These are phyloP conservation scores for Blastobotrys muscicola DNA, from an alignment of 805 yeast species.

Conservation along the genomic window DNA sequence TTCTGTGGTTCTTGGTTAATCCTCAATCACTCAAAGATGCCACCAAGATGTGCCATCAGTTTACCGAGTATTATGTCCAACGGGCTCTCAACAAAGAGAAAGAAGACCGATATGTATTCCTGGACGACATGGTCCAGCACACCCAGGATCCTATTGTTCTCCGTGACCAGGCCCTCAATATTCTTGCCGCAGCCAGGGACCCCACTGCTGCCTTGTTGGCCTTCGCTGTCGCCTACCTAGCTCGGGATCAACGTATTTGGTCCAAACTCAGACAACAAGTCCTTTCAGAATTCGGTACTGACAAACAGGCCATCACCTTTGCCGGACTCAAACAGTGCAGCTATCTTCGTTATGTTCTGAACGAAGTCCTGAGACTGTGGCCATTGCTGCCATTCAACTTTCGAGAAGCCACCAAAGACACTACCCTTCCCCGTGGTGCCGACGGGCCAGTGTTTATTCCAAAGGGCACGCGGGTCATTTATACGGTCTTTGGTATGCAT, in stretches of 20 bases:
- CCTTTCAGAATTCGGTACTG: conserved; percentile 27
- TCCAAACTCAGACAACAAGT: conserved; percentile 31
- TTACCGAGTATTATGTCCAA: conserved; percentile 32
- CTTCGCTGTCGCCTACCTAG: conserved; percentile 37
- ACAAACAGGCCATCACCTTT: conserved; percentile 23
- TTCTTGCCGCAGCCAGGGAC: conserved; percentile 47
- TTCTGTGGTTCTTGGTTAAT: conserved; percentile 14
- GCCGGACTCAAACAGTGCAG: conserved; percentile 36
- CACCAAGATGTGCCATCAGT: conserved; percentile 23
- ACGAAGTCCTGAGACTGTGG: conserved; percentile 36
- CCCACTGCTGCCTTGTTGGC: conserved; percentile 44
- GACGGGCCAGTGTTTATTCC: conserved; percentile 36
- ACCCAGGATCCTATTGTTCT: conserved; percentile 38
- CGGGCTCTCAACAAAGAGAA: background rate
- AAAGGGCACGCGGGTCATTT: conserved; percentile 36
- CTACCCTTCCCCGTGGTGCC: conserved; percentile 40
- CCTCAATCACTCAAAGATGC: conserved; percentile 25
- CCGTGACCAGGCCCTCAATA: conserved; percentile 42
- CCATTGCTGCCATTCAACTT: conserved; percentile 40
- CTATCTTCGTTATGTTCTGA: conserved; percentile 35
- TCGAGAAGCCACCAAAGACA: conserved; percentile 33
- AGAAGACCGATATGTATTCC: conserved; percentile 34
- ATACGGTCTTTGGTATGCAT: conserved; percentile 35
- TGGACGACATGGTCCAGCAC: conserved; percentile 39
- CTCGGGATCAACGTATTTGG: conserved; percentile 29